Evolutionary conservation across 2,329 filamentous ascomycete species (phyloP), one percentile per base, ranked within the genome.

Genomic region (Pseudogymnoascus sp.): DNA sequence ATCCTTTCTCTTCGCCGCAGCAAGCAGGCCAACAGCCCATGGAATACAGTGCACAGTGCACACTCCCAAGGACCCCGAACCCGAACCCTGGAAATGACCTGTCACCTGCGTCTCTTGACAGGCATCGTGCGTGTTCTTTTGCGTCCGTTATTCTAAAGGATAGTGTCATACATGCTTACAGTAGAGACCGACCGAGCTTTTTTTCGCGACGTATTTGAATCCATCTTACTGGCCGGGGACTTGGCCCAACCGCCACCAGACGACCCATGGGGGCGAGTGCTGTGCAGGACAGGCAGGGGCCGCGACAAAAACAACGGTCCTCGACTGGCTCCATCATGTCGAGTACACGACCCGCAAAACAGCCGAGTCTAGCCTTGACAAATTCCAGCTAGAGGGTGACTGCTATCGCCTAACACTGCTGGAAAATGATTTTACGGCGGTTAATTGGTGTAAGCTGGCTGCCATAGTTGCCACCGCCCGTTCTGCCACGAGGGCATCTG

Each of bases 321-420:
- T 16, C 45, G 23, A 52, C 42, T 28, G 22, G 41, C 23, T 5
- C 14, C 41, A n/a, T 42, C 39, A 36, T 41, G 25, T 30, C 16
- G 19, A 9, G 41, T 45, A 16, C 45, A 28, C 45, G 45, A 52
- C 45, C 45, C 45, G 45, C 45, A 52, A 52, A 52, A 52, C 45
- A 52, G 45, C 25, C 25, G 23, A 52, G 45, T 52, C 45, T 52
- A 52, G 45, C 45, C 45, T 52, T 52, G 45, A 52, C 45, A 52
- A 52, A 52, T 30, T 16, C 25, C 45, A 30, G 23, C 23, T 30
- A 30, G 19, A 45, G 42, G 22, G 42, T 49, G 23, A 8, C 42
- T 49, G 23, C 14, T 16, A 52, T 52, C 45, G 45, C 45, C 30
- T 30, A 52, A 52, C 45, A 30, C 4, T 52, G 4, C 25, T 52